These are phyloP conservation scores for Solanum dulcamara DNA, from an alignment of 257 asterid genomes.

Conservation along the genomic window DNA sequence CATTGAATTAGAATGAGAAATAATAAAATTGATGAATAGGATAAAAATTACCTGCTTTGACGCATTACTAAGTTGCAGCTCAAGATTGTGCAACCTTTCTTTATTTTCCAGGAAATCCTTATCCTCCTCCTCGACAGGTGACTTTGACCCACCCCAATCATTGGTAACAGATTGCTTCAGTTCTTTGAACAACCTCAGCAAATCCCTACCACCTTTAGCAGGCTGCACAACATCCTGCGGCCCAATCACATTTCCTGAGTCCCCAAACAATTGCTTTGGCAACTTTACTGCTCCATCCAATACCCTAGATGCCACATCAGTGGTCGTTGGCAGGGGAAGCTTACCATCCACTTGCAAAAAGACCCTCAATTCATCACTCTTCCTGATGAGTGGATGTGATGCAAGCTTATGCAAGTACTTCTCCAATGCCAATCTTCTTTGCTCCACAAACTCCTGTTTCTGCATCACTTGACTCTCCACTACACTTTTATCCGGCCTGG, in stretches of 20 bases:
- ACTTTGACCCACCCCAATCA: slow-evolving; percentile 76
- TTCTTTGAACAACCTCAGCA: slow-evolving; percentile 86
- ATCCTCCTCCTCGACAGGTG: slow-evolving; percentile 75
- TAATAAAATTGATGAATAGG: not conserved
- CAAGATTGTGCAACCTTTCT: slow-evolving; percentile 58
- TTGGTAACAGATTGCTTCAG: slow-evolving; percentile 83
- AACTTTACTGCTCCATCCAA: slow-evolving; percentile 88
- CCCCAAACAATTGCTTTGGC: slow-evolving; percentile 86
- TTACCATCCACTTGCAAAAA: slow-evolving; percentile 79
- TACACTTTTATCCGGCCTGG: slow-evolving; percentile 89
- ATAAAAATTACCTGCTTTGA: slow-evolving; percentile 58
- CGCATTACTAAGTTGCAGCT: slow-evolving; percentile 70
- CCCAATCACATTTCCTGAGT: slow-evolving; percentile 52
- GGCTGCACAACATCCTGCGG: slow-evolving; percentile 89
- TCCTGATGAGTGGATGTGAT: slow-evolving; percentile 59
- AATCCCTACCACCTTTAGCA: slow-evolving; percentile 86
- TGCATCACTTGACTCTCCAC: slow-evolving; percentile 98
- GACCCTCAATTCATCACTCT: slow-evolving; percentile 86
- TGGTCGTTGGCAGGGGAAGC: slow-evolving; percentile 62
- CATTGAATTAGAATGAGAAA: not conserved
- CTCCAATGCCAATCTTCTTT: slow-evolving; percentile 84
- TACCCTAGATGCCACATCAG: slow-evolving; percentile 78
- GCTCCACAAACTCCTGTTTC: slow-evolving; percentile 95
- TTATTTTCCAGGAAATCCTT: slow-evolving; percentile 77
- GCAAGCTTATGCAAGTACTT: slow-evolving; percentile 75